Evolutionary conservation across 805 yeast species (phyloP).

Genomic region (Suhomyces prunicola): DNA sequence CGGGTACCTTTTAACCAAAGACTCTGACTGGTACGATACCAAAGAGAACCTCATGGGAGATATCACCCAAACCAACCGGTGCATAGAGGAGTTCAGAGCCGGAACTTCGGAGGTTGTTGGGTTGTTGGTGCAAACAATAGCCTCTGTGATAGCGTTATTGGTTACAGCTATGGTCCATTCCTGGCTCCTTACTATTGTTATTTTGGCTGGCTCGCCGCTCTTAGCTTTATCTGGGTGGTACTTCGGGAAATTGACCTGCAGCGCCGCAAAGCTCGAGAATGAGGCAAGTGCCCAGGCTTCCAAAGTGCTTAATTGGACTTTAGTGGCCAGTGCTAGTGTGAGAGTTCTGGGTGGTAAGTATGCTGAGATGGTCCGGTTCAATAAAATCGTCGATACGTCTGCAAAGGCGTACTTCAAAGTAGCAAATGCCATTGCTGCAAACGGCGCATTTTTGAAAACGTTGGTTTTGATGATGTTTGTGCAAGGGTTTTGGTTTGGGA

Average conservation of each 20-base stretch:
- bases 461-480: conserved; percentile 74
- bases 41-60: conserved; percentile 58
- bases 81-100: conserved; percentile 68
- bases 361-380: conserved; percentile 48
- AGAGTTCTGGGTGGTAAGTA: conserved; percentile 57
- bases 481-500: conserved; percentile 92
- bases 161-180: conserved; percentile 71
- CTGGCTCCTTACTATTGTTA: conserved; percentile 80
- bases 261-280: conserved; percentile 57
- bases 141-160: conserved; percentile 52
- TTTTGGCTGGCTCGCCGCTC: conserved; percentile 72
- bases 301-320: conserved; percentile 65
- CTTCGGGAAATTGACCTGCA: conserved; percentile 52
- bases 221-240: conserved; percentile 47
- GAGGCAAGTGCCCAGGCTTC: conserved; percentile 52
- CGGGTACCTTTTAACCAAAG: conserved; percentile 41
- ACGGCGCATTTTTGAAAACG: conserved; percentile 54
- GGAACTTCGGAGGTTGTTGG: conserved; percentile 70
- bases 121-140: conserved; percentile 48
- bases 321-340: conserved; percentile 58
- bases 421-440: conserved; percentile 50
- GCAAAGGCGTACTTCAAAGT: conserved; percentile 39
- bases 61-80: conserved; percentile 61
- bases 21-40: conserved; percentile 62
- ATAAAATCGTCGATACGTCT: conserved; percentile 31